Percentiles rank a stretch among this genome's conserved stretches.
phyloP scores from a whole-genome alignment of 352 stramenopile genomes.

The Phytophthora pisi region DNA sequence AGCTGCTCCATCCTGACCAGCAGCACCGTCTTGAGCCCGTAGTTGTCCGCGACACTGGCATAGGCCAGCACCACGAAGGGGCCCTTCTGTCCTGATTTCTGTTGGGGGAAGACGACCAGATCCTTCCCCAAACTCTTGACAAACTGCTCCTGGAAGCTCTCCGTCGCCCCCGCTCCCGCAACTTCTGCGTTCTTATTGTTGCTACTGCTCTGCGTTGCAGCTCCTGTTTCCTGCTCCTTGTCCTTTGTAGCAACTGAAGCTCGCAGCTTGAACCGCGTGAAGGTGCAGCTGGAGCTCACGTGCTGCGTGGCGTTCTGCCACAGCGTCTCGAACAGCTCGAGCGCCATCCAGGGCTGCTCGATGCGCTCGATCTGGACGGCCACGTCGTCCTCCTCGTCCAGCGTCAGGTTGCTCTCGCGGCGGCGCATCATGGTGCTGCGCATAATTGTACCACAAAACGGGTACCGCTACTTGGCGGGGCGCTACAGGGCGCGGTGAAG shows the following conservation, averaged over 20 bases:
- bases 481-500: constrained; percentile 4
- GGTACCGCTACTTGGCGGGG: constrained; percentile 14
- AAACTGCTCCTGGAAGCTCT: constrained; percentile 60
- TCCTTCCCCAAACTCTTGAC: constrained; percentile 57
- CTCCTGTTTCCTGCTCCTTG: not conserved
- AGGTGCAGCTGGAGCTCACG: constrained; percentile 64
- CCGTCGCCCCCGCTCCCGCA: not conserved
- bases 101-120: constrained; percentile 54
- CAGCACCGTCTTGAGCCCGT: constrained; percentile 52
- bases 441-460: constrained; percentile 26
- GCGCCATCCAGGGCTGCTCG: constrained; percentile 66
- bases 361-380: constrained; percentile 41
- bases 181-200: not conserved
- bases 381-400: constrained; percentile 59
- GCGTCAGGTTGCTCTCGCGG: constrained; percentile 74
- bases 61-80: constrained; percentile 67
- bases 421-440: constrained; percentile 43
- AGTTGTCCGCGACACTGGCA: constrained; percentile 51
- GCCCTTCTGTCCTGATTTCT: constrained; percentile 4
- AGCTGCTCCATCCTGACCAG: constrained; percentile 73
- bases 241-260: not conserved
- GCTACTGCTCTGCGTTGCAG: constrained; percentile 8
- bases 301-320: constrained; percentile 64
- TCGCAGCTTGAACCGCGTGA: constrained; percentile 38
- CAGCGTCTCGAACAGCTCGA: constrained; percentile 67